A percentile compares a stretch with the other conserved stretches of the same genome.
Conservation (phyloP, 192 early-diverging fungal genomes). For the Anaeromyces robustus region DNA sequence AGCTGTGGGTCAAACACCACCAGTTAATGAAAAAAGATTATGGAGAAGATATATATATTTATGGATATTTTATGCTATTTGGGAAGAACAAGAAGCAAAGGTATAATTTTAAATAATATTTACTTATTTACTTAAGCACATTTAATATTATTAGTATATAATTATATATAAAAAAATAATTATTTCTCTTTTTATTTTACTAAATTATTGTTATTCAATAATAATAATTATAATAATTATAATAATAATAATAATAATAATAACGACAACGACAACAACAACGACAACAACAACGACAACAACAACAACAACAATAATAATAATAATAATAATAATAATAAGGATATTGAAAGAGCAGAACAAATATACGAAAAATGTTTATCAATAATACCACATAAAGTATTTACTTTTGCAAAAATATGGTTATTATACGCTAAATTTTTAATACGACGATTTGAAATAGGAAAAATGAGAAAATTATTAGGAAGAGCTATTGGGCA, state of each 20-base stretch:
- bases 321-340: neutral
- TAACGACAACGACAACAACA: no score
- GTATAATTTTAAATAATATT: no score
- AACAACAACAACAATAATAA: neutral
- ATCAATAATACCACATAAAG: conserved; percentile 76
- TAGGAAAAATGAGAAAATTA: conserved; percentile 54
- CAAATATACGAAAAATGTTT: conserved; percentile 71
- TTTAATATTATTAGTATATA: no score
- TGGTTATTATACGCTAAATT: conserved; percentile 93
- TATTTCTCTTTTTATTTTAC: no score
- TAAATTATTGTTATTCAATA: neutral
- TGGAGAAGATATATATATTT: conserved; percentile 98
- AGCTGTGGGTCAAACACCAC: conserved; percentile 77
- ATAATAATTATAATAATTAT: conserved; percentile 1
- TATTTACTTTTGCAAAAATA: conserved; percentile 93
- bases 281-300: no score
- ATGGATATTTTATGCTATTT: conserved; percentile 97
- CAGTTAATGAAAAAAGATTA: conserved; percentile 70
- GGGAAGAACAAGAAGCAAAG: conserved; percentile 74
- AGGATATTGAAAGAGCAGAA: conserved; percentile 66
- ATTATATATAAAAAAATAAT: no score
- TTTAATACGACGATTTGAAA: conserved; percentile 57
- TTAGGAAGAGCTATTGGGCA: conserved; percentile 75
- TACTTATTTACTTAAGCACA: no score
- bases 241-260: neutral